Conservation (phyloP, 176 grass and related monocot species). For the Rhynchospora breviuscula region DNA sequence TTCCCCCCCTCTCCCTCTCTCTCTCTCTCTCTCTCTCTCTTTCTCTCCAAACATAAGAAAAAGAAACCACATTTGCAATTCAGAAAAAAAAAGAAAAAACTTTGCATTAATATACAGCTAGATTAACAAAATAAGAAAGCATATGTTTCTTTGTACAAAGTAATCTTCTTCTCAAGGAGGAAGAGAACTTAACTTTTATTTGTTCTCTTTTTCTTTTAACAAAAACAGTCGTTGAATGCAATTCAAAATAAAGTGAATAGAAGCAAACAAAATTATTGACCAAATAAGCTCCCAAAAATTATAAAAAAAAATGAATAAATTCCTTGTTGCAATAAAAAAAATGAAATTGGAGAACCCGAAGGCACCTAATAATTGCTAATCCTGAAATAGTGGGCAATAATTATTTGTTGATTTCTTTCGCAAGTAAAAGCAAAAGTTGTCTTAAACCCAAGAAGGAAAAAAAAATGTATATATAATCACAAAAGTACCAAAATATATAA, state of each 20-base stretch:
- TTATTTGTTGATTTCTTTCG: background rate
- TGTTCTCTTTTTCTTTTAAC: background rate
- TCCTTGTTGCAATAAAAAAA: background rate
- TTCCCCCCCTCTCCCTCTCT: background rate
- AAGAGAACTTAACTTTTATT: background rate
- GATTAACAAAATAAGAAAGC: background rate
- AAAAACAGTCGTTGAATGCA: background rate
- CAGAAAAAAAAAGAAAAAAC: background rate
- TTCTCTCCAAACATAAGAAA: background rate
- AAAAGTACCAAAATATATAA: too few relatives aligned
- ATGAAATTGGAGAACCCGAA: background rate
- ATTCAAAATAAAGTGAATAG: background rate
- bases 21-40: background rate
- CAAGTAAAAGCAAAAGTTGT: background rate
- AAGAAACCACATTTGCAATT: conserved; percentile 15
- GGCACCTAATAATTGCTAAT: background rate
- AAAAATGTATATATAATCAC: background rate
- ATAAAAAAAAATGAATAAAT: background rate
- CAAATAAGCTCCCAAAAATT: background rate
- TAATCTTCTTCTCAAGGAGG: background rate
- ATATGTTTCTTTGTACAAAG: background rate
- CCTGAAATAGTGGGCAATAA: background rate
- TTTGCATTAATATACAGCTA: background rate
- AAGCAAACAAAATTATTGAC: background rate
- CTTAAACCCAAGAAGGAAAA: background rate